These are phyloP conservation scores for Hibiscus tridactylites DNA, from an alignment of 345 rosid species.

Conservation along the genomic window DNA sequence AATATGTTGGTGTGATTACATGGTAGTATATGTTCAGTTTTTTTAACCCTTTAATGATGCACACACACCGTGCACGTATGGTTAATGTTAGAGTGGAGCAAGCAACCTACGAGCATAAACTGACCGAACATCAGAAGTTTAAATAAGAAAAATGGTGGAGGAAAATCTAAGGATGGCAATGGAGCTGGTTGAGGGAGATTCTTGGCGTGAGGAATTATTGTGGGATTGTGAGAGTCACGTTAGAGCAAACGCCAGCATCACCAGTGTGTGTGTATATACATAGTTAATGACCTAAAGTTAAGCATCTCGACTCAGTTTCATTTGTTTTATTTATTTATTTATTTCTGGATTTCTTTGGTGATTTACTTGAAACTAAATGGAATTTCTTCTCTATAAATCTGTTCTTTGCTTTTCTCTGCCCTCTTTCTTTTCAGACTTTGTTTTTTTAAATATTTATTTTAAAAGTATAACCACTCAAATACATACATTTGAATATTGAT, in stretches of 20 bases:
- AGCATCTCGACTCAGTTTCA: not conserved
- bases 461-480: not conserved
- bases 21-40: too few relatives aligned
- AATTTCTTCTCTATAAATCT: not conserved
- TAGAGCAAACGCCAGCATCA: not conserved
- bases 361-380: not conserved
- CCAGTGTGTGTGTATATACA: not conserved
- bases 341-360: not conserved
- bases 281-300: not conserved
- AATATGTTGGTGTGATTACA: too few relatives aligned
- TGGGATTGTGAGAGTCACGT: conserved; percentile 9
- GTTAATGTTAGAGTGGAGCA: not conserved
- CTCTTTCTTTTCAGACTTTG: not conserved
- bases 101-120: conserved; percentile 1
- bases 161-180: not conserved
- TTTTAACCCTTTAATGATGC: too few relatives aligned
- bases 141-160: not conserved
- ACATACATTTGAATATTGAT: not conserved
- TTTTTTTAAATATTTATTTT: not conserved
- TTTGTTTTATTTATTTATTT: not conserved
- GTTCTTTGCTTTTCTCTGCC: not conserved
- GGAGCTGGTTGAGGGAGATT: not conserved
- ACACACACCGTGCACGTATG: too few relatives aligned
- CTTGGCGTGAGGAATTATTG: conserved; percentile 6
- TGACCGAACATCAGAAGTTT: not conserved